Base-by-base conservation (phyloP, 176 grass and related monocot genomes). In the Musa troglodytarum region DNA sequence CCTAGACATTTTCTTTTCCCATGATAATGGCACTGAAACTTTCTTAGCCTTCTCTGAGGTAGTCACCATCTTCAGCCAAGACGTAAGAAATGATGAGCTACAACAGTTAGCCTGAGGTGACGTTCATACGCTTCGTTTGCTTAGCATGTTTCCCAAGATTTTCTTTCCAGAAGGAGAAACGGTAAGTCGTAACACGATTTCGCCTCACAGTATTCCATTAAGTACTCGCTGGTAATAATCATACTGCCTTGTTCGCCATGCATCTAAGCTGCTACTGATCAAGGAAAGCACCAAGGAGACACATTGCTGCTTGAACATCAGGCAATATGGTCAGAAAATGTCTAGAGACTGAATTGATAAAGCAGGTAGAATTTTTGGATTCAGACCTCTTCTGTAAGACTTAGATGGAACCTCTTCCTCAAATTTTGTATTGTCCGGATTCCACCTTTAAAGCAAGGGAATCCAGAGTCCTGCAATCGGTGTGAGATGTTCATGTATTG, bases 191-290 rank as follows among this genome's bases (percentile, higher is more conserved):
- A 67, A 19, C n/a, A 11, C 9, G 28, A 15, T 54, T 71, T 17
- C 50, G 25, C 28, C 77, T 92, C 86, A 99, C 61, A 99, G 88
- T 87, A 99, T 99, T 53, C 96, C 96, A 82, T 99, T 99, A 68
- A 99, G 72, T 72, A 99, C 96, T 64, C 91, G 88, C 78, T 99
- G 91, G 64, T 99, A 99, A 57, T 99, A 99, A 82, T 99, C 96
- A 77, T 99, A 99, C 71, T 99, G 96, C 25, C 96, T 77, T 58
- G 96, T 99, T 21, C 91, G 84, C 96, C 96, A 99, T 50, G 96
- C 96, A 85, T 99, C 88, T 83, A 99, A 89, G 77, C 96, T 99
- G 91, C 91, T 88, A 87, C 96, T 99, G 77, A 99, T 99, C 78
- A 99, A 81, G 19, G 96, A 99, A 29, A 99, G 96, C 24, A 99